Conservation (phyloP, 257 asterid genomes). For the Solanum peruvianum region DNA sequence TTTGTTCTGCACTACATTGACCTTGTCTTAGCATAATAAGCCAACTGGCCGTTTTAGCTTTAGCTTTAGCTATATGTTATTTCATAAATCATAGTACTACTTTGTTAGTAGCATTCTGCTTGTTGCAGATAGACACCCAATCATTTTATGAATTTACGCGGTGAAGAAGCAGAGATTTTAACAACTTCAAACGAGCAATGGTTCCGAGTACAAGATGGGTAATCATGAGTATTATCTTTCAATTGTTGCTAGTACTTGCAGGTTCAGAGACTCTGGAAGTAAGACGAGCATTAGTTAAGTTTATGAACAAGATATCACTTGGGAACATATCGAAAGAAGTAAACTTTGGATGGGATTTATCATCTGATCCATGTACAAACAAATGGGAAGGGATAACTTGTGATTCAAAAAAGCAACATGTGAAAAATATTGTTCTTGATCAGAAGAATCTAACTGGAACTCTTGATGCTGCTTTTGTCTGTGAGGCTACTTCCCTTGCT, state of each 20-base stretch:
- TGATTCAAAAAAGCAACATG: constrained; percentile 4
- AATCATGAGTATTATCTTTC: constrained; percentile 1
- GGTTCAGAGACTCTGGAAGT: constrained; percentile 38
- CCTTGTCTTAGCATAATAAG: neutral
- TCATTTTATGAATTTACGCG: neutral
- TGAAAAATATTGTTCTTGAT: constrained; percentile 43
- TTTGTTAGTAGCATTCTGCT: neutral
- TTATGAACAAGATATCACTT: constrained; percentile 35
- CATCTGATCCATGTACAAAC: constrained; percentile 53
- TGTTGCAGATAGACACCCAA: neutral
- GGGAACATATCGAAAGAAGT: constrained; percentile 10
- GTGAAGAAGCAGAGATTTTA: neutral
- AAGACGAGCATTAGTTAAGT: constrained; percentile 29
- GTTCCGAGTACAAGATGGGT: neutral
- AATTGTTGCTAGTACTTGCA: constrained; percentile 3
- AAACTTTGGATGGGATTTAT: constrained; percentile 52
- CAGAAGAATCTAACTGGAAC: constrained; percentile 31
- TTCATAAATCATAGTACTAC: neutral
- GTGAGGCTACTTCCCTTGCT: constrained; percentile 21
- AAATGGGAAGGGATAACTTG: constrained; percentile 57
- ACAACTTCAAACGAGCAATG: neutral
- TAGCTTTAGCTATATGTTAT: neutral
- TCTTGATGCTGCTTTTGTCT: constrained; percentile 38
- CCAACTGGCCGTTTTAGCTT: neutral
- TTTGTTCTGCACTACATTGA: neutral